These are phyloP conservation scores for Xylariales sp. DNA, from an alignment of 2,329 filamentous ascomycete genomes.

Conservation along the genomic window DNA sequence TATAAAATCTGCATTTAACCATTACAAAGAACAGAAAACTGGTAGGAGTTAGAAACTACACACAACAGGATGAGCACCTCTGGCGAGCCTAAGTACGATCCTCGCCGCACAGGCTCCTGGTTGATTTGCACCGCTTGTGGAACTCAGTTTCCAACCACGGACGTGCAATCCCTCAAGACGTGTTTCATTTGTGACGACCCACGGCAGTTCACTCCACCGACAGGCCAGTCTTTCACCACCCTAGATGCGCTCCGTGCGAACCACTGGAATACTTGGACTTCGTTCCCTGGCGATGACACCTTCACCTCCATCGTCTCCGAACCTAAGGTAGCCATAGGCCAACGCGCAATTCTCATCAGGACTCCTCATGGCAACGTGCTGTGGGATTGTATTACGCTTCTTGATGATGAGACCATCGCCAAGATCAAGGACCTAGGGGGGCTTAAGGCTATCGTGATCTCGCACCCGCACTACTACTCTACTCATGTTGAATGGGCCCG, in stretches of 20 bases:
- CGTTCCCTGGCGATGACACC: slow-evolving; percentile 36
- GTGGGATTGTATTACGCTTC: slow-evolving; percentile 72
- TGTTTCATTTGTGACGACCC: slow-evolving; percentile 73
- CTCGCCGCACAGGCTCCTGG: slow-evolving; percentile 18
- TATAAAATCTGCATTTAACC: too few species aligned
- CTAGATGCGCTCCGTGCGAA: slow-evolving; percentile 39
- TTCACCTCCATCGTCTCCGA: slow-evolving; percentile 44
- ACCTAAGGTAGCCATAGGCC: slow-evolving; percentile 68
- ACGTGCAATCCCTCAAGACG: slow-evolving; percentile 41
- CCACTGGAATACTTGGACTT: slow-evolving; percentile 51
- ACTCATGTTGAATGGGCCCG: slow-evolving; percentile 71
- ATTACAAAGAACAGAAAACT: too few species aligned
- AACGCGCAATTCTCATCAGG: slow-evolving; percentile 65
- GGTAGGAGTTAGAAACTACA: too few species aligned
- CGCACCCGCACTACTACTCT: slow-evolving; percentile 79
- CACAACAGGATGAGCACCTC: too few species aligned
- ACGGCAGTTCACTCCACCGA: slow-evolving; percentile 62
- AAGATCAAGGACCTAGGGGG: slow-evolving; percentile 59
- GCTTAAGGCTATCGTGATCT: slow-evolving; percentile 67
- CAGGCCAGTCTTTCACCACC: slow-evolving; percentile 63
- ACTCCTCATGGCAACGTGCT: slow-evolving; percentile 67
- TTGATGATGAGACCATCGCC: slow-evolving; percentile 60
- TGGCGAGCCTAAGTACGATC: too few species aligned
- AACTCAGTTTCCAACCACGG: slow-evolving; percentile 59
- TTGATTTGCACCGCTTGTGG: slow-evolving; percentile 67